Percentiles rank a stretch among this genome's conserved stretches.
phyloP scores from a whole-genome alignment of 169 alveolate species.

The Miamiensis avidus region DNA sequence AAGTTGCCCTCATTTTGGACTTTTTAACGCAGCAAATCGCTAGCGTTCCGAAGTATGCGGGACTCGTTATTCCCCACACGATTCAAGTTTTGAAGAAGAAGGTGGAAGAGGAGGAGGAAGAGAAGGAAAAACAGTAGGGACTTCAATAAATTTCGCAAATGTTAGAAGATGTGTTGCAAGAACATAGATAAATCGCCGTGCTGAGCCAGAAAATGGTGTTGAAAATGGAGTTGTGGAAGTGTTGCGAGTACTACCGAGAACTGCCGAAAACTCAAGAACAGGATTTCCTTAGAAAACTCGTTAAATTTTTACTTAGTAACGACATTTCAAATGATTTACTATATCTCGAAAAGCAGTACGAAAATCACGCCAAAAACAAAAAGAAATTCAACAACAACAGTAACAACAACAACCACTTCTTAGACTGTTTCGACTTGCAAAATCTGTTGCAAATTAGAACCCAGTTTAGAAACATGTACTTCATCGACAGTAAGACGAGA shows the following conservation, averaged over 20 bases:
- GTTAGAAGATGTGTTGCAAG: not conserved
- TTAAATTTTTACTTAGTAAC: not conserved
- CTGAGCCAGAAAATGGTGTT: not conserved
- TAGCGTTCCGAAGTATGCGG: not conserved
- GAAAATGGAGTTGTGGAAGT: not conserved
- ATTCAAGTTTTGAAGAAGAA: not conserved
- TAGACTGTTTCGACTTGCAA: not conserved
- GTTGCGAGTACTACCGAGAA: not conserved
- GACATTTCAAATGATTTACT: not conserved
- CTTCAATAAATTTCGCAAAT: not conserved
- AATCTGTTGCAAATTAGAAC: conserved; percentile 4
- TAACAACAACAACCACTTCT: not conserved
- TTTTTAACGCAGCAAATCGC: no score
- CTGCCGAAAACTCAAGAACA: not conserved
- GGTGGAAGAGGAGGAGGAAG: not conserved
- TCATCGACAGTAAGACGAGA: conserved; percentile 21
- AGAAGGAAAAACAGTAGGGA: no score
- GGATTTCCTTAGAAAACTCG: not conserved
- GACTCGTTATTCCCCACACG: not conserved
- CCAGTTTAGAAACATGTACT: conserved; percentile 24
- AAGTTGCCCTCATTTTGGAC: no score
- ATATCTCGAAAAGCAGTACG: not conserved
- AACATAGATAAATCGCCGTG: not conserved
- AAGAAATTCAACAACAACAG: not conserved
- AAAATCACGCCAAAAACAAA: conserved; percentile 2